Evolutionary conservation across 208 protist species (phyloP), one percentile per base, ranked within the genome.

Genomic region (Leishmania guyanensis): DNA sequence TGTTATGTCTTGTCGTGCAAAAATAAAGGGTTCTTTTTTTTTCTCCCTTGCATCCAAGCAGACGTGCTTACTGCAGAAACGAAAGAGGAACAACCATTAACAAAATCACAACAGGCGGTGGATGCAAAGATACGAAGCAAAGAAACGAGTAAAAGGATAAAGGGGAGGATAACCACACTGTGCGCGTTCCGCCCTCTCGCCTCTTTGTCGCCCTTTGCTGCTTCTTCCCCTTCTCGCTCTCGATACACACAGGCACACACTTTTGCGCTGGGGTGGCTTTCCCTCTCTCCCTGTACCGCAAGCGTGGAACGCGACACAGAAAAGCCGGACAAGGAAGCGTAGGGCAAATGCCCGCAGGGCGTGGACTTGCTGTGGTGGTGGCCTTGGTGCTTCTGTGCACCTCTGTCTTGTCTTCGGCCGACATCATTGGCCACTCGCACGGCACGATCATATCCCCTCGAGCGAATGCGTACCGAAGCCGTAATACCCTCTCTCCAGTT

Each of bases 401-500:
- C 20, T 22, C 72, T 8, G 51, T 48, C 16, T 69, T 36, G 43
- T 50, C 58, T 4, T 79, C 78, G 9, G 70, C 71, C 16, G 46
- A 39, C 10, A 62, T 88, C 14, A 69, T 48, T 2, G 71, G 60
- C 20, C 88, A 93, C 74, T 4, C n/a, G 1, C 1, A 6, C 6
- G 71, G 62, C 12, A 56, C 54, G 0, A 33, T 72, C 0, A 73
- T 96, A 33, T 78, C 56, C 1, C 86, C 91, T 12, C 78, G 87
- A 6, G 98, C 98, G 1, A 98, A 99, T 81, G 95, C 98, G 56
- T 91, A 99, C 46, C 97, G 97, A 6, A 97, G 94, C 39, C 78
- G 88, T 16, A 81, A 92, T 46, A 97, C 90, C 0, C 89, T 99
- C 68, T 82, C 99, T 12, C 98, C 98, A 6, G 99, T 97, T 80